Conservation (phyloP, 106 monocot species). For the Chionographis japonica region DNA sequence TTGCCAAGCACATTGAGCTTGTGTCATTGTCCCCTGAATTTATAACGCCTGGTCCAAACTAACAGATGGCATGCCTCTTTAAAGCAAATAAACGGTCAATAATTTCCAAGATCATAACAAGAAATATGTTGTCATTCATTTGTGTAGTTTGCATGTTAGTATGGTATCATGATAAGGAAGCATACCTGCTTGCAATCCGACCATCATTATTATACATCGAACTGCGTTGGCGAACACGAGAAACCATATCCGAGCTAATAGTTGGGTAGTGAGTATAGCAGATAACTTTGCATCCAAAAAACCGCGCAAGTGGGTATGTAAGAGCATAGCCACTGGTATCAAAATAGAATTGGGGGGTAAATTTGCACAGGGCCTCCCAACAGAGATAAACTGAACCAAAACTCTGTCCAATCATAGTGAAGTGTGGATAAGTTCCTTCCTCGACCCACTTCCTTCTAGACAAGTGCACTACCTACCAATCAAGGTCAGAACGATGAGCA, state of each 20-base stretch:
- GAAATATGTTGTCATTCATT: too few relatives aligned
- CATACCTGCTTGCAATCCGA: conserved; percentile 75
- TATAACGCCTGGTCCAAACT: too few relatives aligned
- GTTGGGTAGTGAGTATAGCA: conserved; percentile 99
- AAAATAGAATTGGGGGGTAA: conserved; percentile 74
- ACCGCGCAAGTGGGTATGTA: conserved; percentile 86
- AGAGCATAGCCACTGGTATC: conserved; percentile 99
- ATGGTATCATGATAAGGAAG: neutral
- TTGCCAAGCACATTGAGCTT: too few relatives aligned
- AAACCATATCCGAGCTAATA: conserved; percentile 93
- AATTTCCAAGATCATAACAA: too few relatives aligned
- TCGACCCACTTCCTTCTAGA: conserved; percentile 84
- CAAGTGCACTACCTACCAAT: conserved; percentile 65
- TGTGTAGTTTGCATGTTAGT: too few relatives aligned
- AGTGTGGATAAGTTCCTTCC: conserved; percentile 78
- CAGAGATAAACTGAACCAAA: conserved; percentile 82
- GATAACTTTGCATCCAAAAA: conserved; percentile 89
- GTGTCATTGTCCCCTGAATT: too few relatives aligned
- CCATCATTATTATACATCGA: conserved; percentile 89
- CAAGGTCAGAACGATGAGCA: neutral
- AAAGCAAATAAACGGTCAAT: too few relatives aligned
- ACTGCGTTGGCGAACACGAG: conserved; percentile 55
- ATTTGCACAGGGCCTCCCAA: conserved; percentile 88
- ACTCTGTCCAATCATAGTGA: conserved; percentile 98
- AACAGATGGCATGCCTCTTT: too few relatives aligned